A percentile compares a stretch with the other conserved stretches of the same genome.
These are phyloP conservation scores for Aspergillus phoenicis DNA, from an alignment of 2,329 filamentous ascomycete species.

Conservation along the genomic window DNA sequence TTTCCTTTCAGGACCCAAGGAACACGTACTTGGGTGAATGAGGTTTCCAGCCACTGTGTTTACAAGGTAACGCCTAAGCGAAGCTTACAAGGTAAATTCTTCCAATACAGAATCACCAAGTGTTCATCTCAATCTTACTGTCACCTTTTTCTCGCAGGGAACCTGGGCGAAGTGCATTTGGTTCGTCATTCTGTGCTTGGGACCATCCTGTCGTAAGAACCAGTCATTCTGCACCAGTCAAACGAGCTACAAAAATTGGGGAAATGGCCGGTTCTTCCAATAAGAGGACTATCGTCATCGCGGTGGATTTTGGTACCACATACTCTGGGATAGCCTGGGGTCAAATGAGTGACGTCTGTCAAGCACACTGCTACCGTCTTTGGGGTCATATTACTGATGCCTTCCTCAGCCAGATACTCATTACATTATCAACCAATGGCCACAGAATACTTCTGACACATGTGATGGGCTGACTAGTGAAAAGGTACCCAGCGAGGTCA, in stretches of 20 bases:
- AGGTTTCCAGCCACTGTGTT: too few relatives aligned
- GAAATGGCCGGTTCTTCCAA: not conserved
- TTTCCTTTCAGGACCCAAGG: too few relatives aligned
- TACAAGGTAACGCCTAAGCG: too few relatives aligned
- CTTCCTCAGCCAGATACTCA: constrained; percentile 20
- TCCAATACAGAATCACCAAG: too few relatives aligned
- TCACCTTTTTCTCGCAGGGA: too few relatives aligned
- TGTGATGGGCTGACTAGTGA: constrained; percentile 24
- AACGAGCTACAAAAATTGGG: not conserved
- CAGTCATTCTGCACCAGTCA: too few relatives aligned
- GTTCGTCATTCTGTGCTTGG: too few relatives aligned
- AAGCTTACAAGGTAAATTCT: too few relatives aligned
- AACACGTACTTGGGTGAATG: too few relatives aligned
- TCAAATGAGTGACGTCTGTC: constrained; percentile 21
- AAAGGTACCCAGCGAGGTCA: constrained; percentile 25
- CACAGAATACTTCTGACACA: constrained; percentile 9
- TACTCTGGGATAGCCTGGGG: constrained; percentile 28
- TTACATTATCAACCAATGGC: constrained; percentile 25
- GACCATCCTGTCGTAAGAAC: too few relatives aligned
- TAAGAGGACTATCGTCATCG: constrained; percentile 17
- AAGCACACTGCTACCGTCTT: not conserved
- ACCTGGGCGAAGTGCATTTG: too few relatives aligned
- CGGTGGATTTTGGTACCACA: constrained; percentile 29
- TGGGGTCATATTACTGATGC: not conserved
- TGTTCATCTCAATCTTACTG: too few relatives aligned